Conservation (phyloP, 768 basidiomycete species). For the Amyloporia xantha region DNA sequence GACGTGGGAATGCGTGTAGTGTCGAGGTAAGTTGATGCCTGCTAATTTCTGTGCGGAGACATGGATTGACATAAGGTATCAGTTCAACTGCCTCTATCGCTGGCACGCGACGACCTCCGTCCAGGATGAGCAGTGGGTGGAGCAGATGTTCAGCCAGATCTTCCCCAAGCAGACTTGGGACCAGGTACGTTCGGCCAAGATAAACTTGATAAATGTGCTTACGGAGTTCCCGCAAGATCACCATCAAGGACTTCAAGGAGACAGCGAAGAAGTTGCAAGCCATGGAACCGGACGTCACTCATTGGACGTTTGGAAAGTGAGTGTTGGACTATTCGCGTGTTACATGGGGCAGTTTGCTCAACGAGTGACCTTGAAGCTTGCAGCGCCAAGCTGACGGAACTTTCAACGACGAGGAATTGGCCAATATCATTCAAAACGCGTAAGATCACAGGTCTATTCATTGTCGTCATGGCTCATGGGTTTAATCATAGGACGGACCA, state of each 20-base stretch:
- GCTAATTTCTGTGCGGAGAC: background rate
- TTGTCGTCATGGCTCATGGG: background rate
- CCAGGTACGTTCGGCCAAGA: constrained; percentile 20
- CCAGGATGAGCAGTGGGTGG: constrained; percentile 68
- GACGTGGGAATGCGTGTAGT: constrained; percentile 75
- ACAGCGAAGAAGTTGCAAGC: constrained; percentile 34
- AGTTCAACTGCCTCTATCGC: constrained; percentile 85
- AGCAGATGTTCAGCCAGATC: constrained; percentile 37
- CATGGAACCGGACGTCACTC: constrained; percentile 37
- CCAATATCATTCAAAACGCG: constrained; percentile 60
- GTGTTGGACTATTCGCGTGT: constrained; percentile 10
- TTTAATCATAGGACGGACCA: constrained; percentile 62
- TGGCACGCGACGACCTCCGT: constrained; percentile 79
- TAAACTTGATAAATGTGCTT: too few species aligned
- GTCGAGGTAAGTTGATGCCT: constrained; percentile 51
- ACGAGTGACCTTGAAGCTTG: constrained; percentile 27
- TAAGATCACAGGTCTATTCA: constrained; percentile 27
- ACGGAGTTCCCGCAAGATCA: too few species aligned
- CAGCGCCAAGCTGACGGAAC: constrained; percentile 51
- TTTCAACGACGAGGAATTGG: constrained; percentile 73
- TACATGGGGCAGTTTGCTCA: too few species aligned
- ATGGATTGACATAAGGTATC: background rate
- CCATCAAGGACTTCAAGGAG: constrained; percentile 43
- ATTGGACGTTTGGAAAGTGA: constrained; percentile 67
- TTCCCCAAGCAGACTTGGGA: constrained; percentile 52